These are phyloP conservation scores for Eutrema yunnanense DNA, from an alignment of 345 rosid genomes.

Conservation along the genomic window DNA sequence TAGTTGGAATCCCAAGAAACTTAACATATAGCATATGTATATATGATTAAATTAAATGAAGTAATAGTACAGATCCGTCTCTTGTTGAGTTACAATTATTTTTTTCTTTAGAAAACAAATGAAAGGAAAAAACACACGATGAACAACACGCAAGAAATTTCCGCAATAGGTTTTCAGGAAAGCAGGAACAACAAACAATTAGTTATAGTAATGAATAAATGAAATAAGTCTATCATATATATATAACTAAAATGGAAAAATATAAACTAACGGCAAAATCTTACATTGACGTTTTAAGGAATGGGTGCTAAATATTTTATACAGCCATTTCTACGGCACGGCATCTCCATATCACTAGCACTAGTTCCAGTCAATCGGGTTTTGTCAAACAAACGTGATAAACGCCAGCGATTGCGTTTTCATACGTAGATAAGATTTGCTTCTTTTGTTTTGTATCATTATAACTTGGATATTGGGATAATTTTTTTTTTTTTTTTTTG, in stretches of 20 bases:
- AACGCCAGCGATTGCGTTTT: not conserved
- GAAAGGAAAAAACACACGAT: not conserved
- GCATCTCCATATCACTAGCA: conserved; percentile 8
- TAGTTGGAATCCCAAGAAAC: too few relatives aligned
- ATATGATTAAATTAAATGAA: not conserved
- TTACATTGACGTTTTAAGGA: conserved; percentile 23
- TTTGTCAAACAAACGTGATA: conserved; percentile 11
- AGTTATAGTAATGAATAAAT: not conserved
- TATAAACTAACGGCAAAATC: conserved; percentile 19
- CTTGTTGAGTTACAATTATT: not conserved
- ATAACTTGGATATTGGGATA: not conserved
- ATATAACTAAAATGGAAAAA: not conserved
- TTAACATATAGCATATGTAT: not conserved
- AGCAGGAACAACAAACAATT: not conserved
- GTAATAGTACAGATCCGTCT: not conserved
- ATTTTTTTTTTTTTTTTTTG: too few relatives aligned
- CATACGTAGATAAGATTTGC: not conserved
- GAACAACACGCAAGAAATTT: conserved; percentile 14
- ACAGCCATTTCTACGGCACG: conserved; percentile 15
- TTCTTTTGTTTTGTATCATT: too few relatives aligned
- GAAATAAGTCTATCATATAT: not conserved
- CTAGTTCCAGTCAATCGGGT: not conserved
- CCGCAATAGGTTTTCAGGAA: not conserved
- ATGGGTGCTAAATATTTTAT: conserved; percentile 15
- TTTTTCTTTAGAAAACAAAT: not conserved